These are phyloP conservation scores for Monosporozyma unispora DNA, from an alignment of 805 yeast genomes.

Conservation along the genomic window DNA sequence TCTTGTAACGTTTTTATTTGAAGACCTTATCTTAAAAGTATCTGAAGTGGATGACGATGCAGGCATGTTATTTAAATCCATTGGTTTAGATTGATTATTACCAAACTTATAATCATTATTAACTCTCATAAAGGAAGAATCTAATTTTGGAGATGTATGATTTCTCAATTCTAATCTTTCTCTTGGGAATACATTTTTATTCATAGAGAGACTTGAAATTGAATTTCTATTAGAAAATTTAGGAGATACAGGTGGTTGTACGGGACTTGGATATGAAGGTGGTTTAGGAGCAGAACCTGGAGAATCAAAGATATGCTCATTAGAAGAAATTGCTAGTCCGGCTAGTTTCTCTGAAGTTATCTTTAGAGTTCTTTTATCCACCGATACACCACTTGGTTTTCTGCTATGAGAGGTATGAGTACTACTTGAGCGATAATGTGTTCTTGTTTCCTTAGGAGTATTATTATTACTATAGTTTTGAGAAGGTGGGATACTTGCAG, in stretches of 20 bases:
- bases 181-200: not conserved
- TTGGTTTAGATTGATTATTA: not conserved
- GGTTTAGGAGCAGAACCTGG: conserved; percentile 71
- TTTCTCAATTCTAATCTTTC: not conserved
- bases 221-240: not conserved
- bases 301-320: conserved; percentile 36
- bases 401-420: not conserved
- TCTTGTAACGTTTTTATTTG: not conserved
- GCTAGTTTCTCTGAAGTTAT: conserved; percentile 5
- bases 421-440: not conserved
- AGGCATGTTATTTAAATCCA: not conserved
- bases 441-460: not conserved
- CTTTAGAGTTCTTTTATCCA: conserved; percentile 1
- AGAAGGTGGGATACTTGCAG: conserved; percentile 1
- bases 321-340: conserved; percentile 9
- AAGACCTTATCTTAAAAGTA: not conserved
- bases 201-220: not conserved
- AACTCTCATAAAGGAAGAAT: not conserved
- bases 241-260: conserved; percentile 18
- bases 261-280: conserved; percentile 40
- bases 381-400: not conserved
- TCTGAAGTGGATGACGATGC: not conserved
- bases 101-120: not conserved
- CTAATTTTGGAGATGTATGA: not conserved
- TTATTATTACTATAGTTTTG: not conserved